A percentile compares a stretch with the other conserved stretches of the same genome.
phyloP scores from a whole-genome alignment of 2,329 filamentous ascomycete species.

The Reticulascus tulasneorum region DNA sequence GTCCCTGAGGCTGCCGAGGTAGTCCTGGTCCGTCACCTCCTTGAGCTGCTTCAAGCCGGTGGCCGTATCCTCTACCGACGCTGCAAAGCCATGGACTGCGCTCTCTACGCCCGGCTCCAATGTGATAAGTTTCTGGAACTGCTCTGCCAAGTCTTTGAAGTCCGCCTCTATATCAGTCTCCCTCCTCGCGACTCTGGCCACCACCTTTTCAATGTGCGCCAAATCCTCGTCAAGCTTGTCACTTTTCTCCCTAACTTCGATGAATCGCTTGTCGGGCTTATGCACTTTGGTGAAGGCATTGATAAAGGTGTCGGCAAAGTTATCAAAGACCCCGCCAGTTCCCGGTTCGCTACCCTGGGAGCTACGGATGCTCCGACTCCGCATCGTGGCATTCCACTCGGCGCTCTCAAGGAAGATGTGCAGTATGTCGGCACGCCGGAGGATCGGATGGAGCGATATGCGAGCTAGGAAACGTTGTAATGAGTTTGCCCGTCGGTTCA shows the following conservation, averaged over 20 bases:
- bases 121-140: slow-evolving; percentile 89
- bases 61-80: slow-evolving; percentile 79
- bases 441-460: slow-evolving; percentile 79
- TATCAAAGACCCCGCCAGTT: slow-evolving; percentile 79
- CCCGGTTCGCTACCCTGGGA: slow-evolving; percentile 46
- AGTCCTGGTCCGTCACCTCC: slow-evolving; percentile 92
- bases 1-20: slow-evolving; percentile 85
- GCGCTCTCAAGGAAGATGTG: slow-evolving; percentile 86
- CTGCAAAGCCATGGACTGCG: slow-evolving; percentile 80
- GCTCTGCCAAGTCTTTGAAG: slow-evolving; percentile 82
- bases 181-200: slow-evolving; percentile 81
- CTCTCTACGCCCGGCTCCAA: slow-evolving; percentile 84
- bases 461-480: slow-evolving; percentile 87
- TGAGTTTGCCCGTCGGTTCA: slow-evolving; percentile 79
- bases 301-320: slow-evolving; percentile 92
- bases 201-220: slow-evolving; percentile 90
- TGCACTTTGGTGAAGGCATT: slow-evolving; percentile 97
- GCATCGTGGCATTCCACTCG: slow-evolving; percentile 98
- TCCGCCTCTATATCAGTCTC: slow-evolving; percentile 86
- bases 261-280: slow-evolving; percentile 90
- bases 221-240: slow-evolving; percentile 95
- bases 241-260: slow-evolving; percentile 87
- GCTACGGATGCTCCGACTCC: slow-evolving; percentile 64
- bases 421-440: slow-evolving; percentile 77
- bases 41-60: slow-evolving; percentile 75